These are phyloP conservation scores for Phialophora verrucosa DNA, from an alignment of 2,329 filamentous ascomycete species.

Conservation along the genomic window DNA sequence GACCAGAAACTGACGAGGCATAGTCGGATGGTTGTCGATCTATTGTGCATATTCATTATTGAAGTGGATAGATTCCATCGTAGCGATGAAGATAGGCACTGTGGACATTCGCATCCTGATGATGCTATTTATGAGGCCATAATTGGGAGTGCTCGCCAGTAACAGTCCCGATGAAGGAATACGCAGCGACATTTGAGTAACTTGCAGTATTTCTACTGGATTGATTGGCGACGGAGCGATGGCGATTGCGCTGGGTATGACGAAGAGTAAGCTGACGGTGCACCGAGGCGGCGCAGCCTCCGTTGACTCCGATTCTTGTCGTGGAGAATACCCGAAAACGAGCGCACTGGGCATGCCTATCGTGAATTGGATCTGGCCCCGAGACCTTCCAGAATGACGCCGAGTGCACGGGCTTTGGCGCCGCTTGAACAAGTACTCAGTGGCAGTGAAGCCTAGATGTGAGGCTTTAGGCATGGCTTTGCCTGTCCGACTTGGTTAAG, in stretches of 20 bases:
- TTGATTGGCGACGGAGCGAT: not conserved
- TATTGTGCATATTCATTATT: not conserved
- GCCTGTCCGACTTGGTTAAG: not conserved
- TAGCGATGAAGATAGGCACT: not conserved
- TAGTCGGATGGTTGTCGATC: not conserved
- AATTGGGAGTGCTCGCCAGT: conserved; percentile 4
- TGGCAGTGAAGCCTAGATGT: not conserved
- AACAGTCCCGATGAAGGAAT: not conserved
- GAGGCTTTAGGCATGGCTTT: conserved; percentile 10
- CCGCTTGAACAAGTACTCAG: not conserved
- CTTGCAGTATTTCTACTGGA: not conserved
- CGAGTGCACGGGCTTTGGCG: conserved; percentile 12
- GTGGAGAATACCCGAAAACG: not conserved
- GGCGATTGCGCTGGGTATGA: not conserved
- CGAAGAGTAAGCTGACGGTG: conserved; percentile 9
- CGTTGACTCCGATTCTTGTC: conserved; percentile 5
- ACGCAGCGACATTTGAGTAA: conserved; percentile 10
- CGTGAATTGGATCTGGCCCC: not conserved
- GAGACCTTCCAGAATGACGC: conserved; percentile 16
- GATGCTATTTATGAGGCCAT: conserved; percentile 18
- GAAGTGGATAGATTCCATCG: not conserved
- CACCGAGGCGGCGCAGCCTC: conserved; percentile 7
- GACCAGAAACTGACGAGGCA: not conserved
- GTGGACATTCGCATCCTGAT: conserved; percentile 3
- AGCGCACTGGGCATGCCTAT: conserved; percentile 5